A percentile compares a stretch with the other conserved stretches of the same genome.
These are phyloP conservation scores for Saccharum spontaneum DNA, from an alignment of 176 grass and related monocot genomes.

Conservation along the genomic window DNA sequence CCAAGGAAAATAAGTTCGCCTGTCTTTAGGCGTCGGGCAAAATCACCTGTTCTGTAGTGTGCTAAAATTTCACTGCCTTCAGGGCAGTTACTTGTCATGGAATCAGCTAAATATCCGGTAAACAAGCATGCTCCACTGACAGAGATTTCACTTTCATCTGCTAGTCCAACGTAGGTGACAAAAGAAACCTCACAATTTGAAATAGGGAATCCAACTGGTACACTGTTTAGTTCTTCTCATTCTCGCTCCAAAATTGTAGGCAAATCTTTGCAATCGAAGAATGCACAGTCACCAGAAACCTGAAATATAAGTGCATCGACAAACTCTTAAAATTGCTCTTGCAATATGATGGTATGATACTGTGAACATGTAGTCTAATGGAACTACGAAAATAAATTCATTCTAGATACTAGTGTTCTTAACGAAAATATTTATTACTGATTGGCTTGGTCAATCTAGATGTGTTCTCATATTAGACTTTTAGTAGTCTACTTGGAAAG, in stretches of 20 bases:
- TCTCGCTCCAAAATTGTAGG: conserved; percentile 55
- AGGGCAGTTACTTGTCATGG: conserved; percentile 12
- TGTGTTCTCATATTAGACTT: neutral
- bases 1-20: conserved; percentile 80
- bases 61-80: conserved; percentile 25
- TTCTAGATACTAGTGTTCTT: neutral
- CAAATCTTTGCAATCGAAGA: conserved; percentile 83
- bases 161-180: conserved; percentile 12
- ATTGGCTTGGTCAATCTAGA: neutral
- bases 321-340: conserved; percentile 22
- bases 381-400: neutral
- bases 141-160: conserved; percentile 75
- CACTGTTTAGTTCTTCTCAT: conserved; percentile 42
- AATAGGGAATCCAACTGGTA: conserved; percentile 85
- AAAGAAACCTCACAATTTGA: conserved; percentile 79
- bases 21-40: conserved; percentile 58
- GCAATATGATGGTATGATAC: neutral
- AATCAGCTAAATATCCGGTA: conserved; percentile 57
- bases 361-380: neutral
- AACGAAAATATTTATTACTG: neutral
- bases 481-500: neutral
- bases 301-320: conserved; percentile 32
- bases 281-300: conserved; percentile 94
- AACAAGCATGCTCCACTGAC: conserved; percentile 84
- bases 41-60: conserved; percentile 74